These are phyloP conservation scores for Beta corolliflora DNA, from an alignment of 179 eudicot genomes.

Conservation along the genomic window DNA sequence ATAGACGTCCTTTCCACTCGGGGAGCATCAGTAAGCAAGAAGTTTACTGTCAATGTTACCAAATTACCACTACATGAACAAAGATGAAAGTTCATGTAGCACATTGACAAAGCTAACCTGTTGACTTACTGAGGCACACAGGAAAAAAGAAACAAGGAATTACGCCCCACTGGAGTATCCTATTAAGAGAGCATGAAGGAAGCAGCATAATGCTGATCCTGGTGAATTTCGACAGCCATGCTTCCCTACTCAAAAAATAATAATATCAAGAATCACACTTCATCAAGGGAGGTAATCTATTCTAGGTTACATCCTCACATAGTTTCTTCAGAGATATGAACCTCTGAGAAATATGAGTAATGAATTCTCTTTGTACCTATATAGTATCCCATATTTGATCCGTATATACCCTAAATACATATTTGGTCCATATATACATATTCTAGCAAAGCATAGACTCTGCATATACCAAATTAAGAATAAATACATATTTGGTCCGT, in stretches of 20 bases:
- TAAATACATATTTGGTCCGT: neutral
- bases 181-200: neutral
- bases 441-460: too few species aligned
- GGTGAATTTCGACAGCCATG: neutral
- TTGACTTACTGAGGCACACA: neutral
- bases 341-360: neutral
- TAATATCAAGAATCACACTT: neutral
- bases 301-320: neutral
- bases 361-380: neutral
- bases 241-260: neutral
- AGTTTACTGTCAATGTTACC: neutral
- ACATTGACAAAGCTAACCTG: neutral
- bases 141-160: too few species aligned
- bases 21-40: neutral
- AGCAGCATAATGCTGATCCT: neutral
- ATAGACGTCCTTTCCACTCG: neutral
- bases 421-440: too few species aligned
- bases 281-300: neutral
- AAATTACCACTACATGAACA: neutral
- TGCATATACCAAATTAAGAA: too few species aligned
- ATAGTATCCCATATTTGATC: neutral
- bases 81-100: neutral
- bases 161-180: too few species aligned
- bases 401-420: too few species aligned
- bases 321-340: neutral